Percentiles rank a stretch among this genome's conserved stretches.
These are phyloP conservation scores for Monosporozyma aerobia DNA, from an alignment of 805 yeast genomes.

Conservation along the genomic window DNA sequence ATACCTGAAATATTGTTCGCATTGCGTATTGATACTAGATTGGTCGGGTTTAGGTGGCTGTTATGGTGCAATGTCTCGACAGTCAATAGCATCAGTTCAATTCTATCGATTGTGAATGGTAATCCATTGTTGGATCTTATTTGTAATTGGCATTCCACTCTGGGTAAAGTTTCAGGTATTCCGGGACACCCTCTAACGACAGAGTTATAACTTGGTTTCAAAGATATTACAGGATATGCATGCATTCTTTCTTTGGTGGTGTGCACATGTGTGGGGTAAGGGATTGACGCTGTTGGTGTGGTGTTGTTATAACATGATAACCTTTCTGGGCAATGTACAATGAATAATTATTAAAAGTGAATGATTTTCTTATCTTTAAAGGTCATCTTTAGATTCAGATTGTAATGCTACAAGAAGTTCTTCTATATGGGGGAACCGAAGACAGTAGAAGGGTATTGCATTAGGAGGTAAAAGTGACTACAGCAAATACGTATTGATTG, in stretches of 20 bases:
- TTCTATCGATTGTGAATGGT: constrained; percentile 39
- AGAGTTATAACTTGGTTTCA: constrained; percentile 45
- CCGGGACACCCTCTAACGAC: constrained; percentile 63
- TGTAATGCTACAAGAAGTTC: neutral
- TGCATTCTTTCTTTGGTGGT: neutral
- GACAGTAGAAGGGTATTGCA: too few species aligned
- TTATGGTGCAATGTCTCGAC: constrained; percentile 37
- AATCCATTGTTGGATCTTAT: constrained; percentile 42
- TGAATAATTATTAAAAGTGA: neutral
- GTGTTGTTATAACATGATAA: neutral
- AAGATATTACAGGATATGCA: constrained; percentile 27
- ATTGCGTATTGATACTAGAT: neutral
- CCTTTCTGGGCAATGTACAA: too few species aligned
- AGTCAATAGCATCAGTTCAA: constrained; percentile 42
- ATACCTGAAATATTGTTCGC: neutral
- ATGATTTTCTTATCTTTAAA: neutral
- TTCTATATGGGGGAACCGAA: too few species aligned
- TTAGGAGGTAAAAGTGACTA: too few species aligned
- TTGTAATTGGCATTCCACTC: constrained; percentile 49
- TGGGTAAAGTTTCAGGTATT: constrained; percentile 50
- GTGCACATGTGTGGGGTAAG: neutral
- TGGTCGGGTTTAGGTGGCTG: neutral
- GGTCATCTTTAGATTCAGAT: neutral
- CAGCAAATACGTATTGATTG: too few species aligned
- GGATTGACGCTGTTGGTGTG: neutral